Percentiles rank a stretch among this genome's conserved stretches.
phyloP scores from a whole-genome alignment of 2,329 filamentous ascomycete genomes.

The Diaporthe vaccinii region DNA sequence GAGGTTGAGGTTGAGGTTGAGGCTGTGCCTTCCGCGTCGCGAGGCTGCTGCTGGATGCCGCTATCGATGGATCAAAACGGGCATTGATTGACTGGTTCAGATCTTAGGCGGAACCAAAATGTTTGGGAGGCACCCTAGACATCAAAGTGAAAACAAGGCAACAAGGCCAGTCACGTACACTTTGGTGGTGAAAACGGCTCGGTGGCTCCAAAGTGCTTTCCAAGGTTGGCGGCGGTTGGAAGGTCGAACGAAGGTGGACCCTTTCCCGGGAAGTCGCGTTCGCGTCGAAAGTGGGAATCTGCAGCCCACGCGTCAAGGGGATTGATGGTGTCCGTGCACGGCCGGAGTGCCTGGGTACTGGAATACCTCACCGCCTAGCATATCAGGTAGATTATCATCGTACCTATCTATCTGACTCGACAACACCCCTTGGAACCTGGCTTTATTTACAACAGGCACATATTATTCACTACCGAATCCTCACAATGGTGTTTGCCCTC shows the following conservation, averaged over 20 bases:
- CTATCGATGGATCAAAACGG: not conserved
- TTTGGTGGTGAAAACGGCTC: conserved; percentile 3
- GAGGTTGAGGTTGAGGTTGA: conserved; percentile 20
- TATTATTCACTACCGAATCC: not conserved
- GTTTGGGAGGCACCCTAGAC: not conserved
- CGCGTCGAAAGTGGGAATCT: conserved; percentile 35
- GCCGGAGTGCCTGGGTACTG: not conserved
- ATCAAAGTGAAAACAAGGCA: not conserved
- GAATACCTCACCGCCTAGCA: not conserved
- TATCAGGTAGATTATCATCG: not conserved
- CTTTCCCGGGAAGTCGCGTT: conserved; percentile 34
- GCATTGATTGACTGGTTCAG: conserved; percentile 8
- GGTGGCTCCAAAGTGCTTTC: conserved; percentile 19
- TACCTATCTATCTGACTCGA: conserved; percentile 9
- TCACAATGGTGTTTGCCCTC: not conserved
- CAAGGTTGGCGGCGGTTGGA: conserved; percentile 32
- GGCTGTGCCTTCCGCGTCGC: conserved; percentile 26
- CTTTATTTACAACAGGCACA: conserved; percentile 6
- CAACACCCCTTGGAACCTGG: not conserved
- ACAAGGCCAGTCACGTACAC: not conserved
- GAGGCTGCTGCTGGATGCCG: conserved; percentile 22
- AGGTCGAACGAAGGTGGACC: conserved; percentile 26
- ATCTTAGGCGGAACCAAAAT: not conserved
- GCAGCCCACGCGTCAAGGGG: conserved; percentile 28
- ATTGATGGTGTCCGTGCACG: conserved; percentile 12